Base-by-base conservation (phyloP, 2,329 filamentous ascomycete genomes). In the Phialophora macrospora region DNA sequence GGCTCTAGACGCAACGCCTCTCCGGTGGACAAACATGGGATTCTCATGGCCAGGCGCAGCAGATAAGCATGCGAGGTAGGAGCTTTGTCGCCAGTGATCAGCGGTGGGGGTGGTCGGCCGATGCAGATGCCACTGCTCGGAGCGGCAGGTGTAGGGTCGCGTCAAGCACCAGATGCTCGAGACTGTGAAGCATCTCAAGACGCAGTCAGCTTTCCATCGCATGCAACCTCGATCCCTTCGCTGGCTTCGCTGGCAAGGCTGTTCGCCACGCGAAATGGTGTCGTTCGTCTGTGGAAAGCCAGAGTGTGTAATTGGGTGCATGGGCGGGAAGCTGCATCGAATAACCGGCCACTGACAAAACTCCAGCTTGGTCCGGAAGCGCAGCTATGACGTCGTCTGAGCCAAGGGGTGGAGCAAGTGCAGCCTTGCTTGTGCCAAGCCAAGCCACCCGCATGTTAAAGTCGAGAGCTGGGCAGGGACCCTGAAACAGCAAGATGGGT, bases 401-500 rank as follows among this genome's bases (percentile, higher is more conserved):
- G 17, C 14, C 38, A 2, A 7, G 8, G 17, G 17, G 38, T n/a
- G 24, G 38, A 30, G 11, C 22, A 26, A 4, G n/a, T 17, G 46
- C 62, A 69, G 67, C 67, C 67, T 69, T 67, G 67, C 65, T 62
- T 67, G 38, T 67, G 63, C 67, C 64, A 69, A 69, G 65, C 51
- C 46, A 30, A 51, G 55, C 60, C 49, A 60, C 55, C 54, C n/a
- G 30, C 14, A 59, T 26, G 44, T 54, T 48, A 41, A 62, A 60
- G 41, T 52, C 56, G n/a, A 46, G 14, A 14, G 26, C 41, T 32
- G 24, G 41, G 20, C 22, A 60, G 3, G 20, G 26, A 41, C 30
- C 46, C 58, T 55, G n/a, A 55, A 55, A 9, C 17, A 2, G 38
- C 38, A 44, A n/a, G 17, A 44, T 12, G 4, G 48, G 14, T 11